phyloP scores from a whole-genome alignment of 768 basidiomycete genomes.

The Boletus edulis region DNA sequence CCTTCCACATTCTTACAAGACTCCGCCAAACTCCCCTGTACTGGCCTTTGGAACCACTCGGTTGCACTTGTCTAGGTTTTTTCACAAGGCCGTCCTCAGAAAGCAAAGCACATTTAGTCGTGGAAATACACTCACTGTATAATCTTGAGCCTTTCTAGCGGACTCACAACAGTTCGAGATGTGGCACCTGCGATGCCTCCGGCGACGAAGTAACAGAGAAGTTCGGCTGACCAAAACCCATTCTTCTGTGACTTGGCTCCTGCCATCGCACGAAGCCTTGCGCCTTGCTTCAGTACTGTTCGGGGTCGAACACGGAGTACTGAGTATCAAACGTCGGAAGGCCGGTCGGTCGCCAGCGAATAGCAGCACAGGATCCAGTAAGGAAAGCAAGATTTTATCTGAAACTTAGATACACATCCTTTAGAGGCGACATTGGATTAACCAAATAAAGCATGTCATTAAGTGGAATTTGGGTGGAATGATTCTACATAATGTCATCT shows the following conservation, averaged over 20 bases:
- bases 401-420: not conserved
- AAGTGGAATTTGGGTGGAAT: too few species aligned
- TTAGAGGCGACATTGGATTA: too few species aligned
- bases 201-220: constrained; percentile 51
- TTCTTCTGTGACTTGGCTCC: constrained; percentile 24
- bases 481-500: too few species aligned
- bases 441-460: too few species aligned
- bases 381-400: not conserved
- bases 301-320: not conserved
- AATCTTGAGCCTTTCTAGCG: constrained; percentile 92
- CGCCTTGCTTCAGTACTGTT: constrained; percentile 6
- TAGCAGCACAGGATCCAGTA: constrained; percentile 15
- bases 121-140: constrained; percentile 68
- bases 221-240: constrained; percentile 30
- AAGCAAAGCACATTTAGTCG: not conserved
- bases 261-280: constrained; percentile 19
- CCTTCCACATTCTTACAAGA: constrained; percentile 81
- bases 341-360: not conserved
- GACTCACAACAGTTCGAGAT: constrained; percentile 89
- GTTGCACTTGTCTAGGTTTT: constrained; percentile 81
- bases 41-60: constrained; percentile 53
- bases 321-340: not conserved
- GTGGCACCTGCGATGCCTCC: constrained; percentile 60
- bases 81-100: constrained; percentile 1
- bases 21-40: constrained; percentile 86